These are phyloP conservation scores for Pseudopithomyces chartarum DNA, from an alignment of 2,329 filamentous ascomycete genomes.

Conservation along the genomic window DNA sequence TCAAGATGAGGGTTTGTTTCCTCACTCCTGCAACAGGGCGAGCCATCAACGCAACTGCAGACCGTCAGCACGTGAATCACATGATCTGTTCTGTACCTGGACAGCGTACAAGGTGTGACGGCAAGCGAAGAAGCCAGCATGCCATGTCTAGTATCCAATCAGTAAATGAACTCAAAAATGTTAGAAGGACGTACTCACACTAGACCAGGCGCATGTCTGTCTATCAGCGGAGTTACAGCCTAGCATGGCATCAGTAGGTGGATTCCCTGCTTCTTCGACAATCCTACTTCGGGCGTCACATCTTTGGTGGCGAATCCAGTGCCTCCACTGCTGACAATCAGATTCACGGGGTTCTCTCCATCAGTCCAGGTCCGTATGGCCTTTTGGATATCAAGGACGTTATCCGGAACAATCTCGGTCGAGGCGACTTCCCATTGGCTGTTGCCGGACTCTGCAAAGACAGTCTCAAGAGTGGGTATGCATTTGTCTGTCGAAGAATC, in stretches of 20 bases:
- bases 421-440: slow-evolving; percentile 73
- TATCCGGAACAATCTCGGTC: slow-evolving; percentile 79
- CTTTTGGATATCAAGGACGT: slow-evolving; percentile 73
- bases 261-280: not conserved
- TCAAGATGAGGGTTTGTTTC: slow-evolving; percentile 80
- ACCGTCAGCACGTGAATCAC: slow-evolving; percentile 19
- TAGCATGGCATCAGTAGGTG: slow-evolving; percentile 42
- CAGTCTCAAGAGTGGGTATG: slow-evolving; percentile 66
- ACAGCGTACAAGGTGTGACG: slow-evolving; percentile 82
- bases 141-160: slow-evolving; percentile 64
- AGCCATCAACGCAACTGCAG: slow-evolving; percentile 91
- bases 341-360: slow-evolving; percentile 63
- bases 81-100: not conserved
- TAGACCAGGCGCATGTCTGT: slow-evolving; percentile 85
- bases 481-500: slow-evolving; percentile 81
- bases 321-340: slow-evolving; percentile 88
- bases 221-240: slow-evolving; percentile 78
- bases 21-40: slow-evolving; percentile 88
- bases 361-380: slow-evolving; percentile 77
- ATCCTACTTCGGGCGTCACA: slow-evolving; percentile 80
- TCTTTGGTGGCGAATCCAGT: slow-evolving; percentile 90
- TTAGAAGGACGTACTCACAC: slow-evolving; percentile 59
- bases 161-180: slow-evolving; percentile 9
- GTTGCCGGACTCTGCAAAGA: slow-evolving; percentile 69
- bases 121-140: slow-evolving; percentile 86